These are phyloP conservation scores for Cryptosporidium xiaoi DNA, from an alignment of 169 alveolate genomes.

Conservation along the genomic window DNA sequence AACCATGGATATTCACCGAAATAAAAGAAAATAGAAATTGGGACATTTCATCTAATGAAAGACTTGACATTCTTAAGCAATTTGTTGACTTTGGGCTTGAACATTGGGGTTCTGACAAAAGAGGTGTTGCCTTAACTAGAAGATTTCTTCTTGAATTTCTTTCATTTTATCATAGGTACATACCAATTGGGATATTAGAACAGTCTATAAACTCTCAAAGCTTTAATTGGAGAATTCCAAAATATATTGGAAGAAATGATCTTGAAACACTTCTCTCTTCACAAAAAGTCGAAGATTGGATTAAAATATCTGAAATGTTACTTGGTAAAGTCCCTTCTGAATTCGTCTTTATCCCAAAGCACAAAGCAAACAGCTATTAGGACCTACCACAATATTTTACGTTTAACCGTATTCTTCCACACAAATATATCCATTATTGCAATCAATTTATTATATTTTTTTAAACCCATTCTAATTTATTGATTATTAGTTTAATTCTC, in stretches of 20 bases:
- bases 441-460: background rate
- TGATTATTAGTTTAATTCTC: too few relatives aligned
- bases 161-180: conserved; percentile 83
- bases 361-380: conserved; percentile 74
- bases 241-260: conserved; percentile 84
- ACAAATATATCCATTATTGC: background rate
- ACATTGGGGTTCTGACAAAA: conserved; percentile 88
- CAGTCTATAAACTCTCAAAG: conserved; percentile 76
- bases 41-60: conserved; percentile 87
- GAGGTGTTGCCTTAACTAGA: conserved; percentile 86
- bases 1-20: conserved; percentile 89
- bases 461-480: too few relatives aligned
- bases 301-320: conserved; percentile 85
- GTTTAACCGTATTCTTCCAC: background rate
- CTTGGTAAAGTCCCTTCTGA: conserved; percentile 85
- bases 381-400: background rate
- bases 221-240: conserved; percentile 83
- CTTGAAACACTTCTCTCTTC: conserved; percentile 84
- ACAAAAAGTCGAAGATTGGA: conserved; percentile 82
- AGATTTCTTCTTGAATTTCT: conserved; percentile 85
- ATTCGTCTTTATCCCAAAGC: conserved; percentile 85
- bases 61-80: conserved; percentile 82
- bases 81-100: conserved; percentile 82
- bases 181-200: conserved; percentile 85
- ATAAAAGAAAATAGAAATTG: conserved; percentile 81